Evolutionary conservation across 768 basidiomycete species (phyloP).

Genomic region (Lanmaoa rubissima): DNA sequence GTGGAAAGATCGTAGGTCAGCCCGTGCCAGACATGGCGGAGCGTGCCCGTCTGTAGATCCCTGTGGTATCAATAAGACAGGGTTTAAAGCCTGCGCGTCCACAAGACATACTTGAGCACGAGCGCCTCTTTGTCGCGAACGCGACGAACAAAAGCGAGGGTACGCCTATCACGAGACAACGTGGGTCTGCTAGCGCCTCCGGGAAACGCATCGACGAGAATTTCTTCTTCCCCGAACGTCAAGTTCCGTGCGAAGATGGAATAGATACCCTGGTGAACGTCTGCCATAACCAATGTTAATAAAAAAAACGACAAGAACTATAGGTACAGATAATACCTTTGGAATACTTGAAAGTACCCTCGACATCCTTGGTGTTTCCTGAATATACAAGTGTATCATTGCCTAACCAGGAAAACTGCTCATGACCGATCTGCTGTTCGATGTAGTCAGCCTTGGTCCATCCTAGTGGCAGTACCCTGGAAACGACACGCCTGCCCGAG

Average conservation of each 20-base stretch:
- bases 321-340: constrained; percentile 47
- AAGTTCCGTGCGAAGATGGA: constrained; percentile 67
- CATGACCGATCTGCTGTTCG: constrained; percentile 71
- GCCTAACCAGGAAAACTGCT: constrained; percentile 64
- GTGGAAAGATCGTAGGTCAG: constrained; percentile 63
- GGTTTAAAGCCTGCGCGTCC: background rate
- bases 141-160: constrained; percentile 72
- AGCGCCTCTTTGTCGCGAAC: constrained; percentile 72
- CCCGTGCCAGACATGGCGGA: constrained; percentile 65
- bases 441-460: constrained; percentile 61
- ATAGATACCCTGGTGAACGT: constrained; percentile 69
- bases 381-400: constrained; percentile 61
- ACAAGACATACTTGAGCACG: constrained; percentile 57
- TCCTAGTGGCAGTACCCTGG: constrained; percentile 55
- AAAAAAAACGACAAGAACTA: background rate
- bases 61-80: constrained; percentile 33
- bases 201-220: constrained; percentile 53
- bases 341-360: constrained; percentile 52
- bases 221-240: constrained; percentile 50
- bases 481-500: constrained; percentile 51
- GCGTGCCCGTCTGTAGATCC: constrained; percentile 63
- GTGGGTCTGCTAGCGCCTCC: constrained; percentile 77
- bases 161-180: constrained; percentile 63
- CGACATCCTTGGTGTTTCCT: constrained; percentile 56
- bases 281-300: constrained; percentile 32